These are phyloP conservation scores for Microascus cirrosus DNA, from an alignment of 2,329 filamentous ascomycete species.

Conservation along the genomic window DNA sequence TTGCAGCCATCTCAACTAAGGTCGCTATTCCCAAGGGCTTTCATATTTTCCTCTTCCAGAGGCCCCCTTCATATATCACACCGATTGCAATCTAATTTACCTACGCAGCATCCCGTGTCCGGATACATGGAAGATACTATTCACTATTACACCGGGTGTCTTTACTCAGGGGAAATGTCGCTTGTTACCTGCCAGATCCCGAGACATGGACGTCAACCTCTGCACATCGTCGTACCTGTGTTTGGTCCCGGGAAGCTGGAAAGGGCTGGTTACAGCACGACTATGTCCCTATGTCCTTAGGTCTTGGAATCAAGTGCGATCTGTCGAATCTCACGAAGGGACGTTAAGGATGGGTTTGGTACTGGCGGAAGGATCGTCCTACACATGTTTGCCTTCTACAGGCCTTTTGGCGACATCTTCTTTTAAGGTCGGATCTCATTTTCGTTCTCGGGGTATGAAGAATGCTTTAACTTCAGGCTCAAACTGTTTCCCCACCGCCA, in stretches of 20 bases:
- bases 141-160: background rate
- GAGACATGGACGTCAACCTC: background rate
- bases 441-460: background rate
- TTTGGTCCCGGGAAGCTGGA: background rate
- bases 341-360: background rate
- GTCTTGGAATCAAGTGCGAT: background rate
- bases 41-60: background rate
- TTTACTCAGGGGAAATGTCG: background rate
- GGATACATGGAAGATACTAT: background rate
- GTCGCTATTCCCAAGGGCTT: background rate
- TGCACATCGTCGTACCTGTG: background rate
- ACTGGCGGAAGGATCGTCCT: background rate
- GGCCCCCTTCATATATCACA: background rate
- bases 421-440: background rate
- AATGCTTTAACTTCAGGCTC: too few relatives aligned
- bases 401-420: background rate
- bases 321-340: background rate
- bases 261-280: background rate
- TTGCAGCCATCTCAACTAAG: background rate
- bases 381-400: too few relatives aligned
- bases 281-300: background rate
- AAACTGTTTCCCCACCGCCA: too few relatives aligned
- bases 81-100: background rate
- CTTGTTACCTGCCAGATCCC: background rate
- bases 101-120: background rate